Evolutionary conservation across 768 basidiomycete genomes (phyloP).

Genomic region (Termitomyces sp.): DNA sequence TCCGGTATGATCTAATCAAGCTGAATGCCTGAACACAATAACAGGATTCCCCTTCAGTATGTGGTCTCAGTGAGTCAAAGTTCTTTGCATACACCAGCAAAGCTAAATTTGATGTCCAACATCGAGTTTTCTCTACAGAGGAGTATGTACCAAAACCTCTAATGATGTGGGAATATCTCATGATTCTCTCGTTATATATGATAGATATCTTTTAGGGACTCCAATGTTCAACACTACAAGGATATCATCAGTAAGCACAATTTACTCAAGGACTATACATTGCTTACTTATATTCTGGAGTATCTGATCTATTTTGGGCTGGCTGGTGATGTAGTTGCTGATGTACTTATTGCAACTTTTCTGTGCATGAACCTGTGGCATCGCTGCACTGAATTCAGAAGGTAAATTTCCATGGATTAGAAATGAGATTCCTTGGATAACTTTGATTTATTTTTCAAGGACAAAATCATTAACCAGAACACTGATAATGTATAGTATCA

Average conservation of each 20-base stretch:
- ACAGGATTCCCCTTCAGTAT: no score
- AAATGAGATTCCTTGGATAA: no score
- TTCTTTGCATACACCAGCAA: neutral
- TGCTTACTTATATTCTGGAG: neutral
- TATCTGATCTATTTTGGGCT: neutral
- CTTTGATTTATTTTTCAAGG: neutral
- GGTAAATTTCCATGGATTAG: neutral
- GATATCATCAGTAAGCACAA: neutral
- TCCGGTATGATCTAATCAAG: neutral
- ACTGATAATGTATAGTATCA: neutral
- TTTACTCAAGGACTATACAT: no score
- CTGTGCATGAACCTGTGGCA: neutral
- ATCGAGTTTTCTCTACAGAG: neutral
- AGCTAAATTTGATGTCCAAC: neutral
- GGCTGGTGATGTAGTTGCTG: neutral
- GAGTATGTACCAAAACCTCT: no score
- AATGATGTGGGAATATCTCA: no score
- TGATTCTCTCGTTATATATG: no score
- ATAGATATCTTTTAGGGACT: no score
- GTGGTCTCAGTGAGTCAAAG: no score
- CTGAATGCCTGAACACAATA: no score
- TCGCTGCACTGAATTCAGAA: neutral
- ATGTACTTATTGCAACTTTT: neutral
- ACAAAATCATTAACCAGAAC: neutral
- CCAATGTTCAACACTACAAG: no score